Base-by-base conservation (phyloP, 2,329 filamentous ascomycete genomes). In the Talaromyces piceae region DNA sequence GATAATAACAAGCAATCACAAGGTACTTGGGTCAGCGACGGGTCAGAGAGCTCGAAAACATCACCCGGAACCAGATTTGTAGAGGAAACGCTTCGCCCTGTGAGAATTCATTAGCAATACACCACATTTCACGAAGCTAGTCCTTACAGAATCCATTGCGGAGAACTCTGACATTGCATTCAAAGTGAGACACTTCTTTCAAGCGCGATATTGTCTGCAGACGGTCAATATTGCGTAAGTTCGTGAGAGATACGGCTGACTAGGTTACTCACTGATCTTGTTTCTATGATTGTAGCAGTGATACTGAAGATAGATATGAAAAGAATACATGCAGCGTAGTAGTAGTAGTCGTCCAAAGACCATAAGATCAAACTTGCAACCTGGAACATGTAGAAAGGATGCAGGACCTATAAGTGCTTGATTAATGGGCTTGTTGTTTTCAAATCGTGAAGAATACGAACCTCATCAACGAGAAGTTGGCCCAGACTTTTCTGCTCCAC, bases 311-410 rank as follows among this genome's bases (percentile, higher is more conserved):
- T 79, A 0, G 94, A 98, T 69, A 98, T 97, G 54, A 91, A 65
- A 61, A 98, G 95, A 60, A 98, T 98, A 66, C 91, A 95, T 13
- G 84, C 79, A 4, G 93, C 93, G 69, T 98, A 98, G 72, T 97
- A 98, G 67, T 96, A 98, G 68, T 98, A 98, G 61, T 94, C 79
- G 64, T 98, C 93, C 59, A 96, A 66, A 8, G 91, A 96, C 93
- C 93, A 98, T 3, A 98, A 80, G 37, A 95, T 71, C 58, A 98
- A 75, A 74, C 93, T 97, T 45, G 91, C 91, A 61, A 97, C 85
- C 70, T 98, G 93, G 65, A 98, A 98, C 51, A 98, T 86, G 67
- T 98, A 98, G 67, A 98, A 98, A 0, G 93, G 94, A 65, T 98
- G 93, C 62, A 98, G 90, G 18, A 88, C 90, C 81, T 88, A 56